Percentiles rank a stretch among this genome's conserved stretches.
Evolutionary conservation across 1,284 basidiomycete genomes (phyloP).

Genomic region (Trametes polyzona): DNA sequence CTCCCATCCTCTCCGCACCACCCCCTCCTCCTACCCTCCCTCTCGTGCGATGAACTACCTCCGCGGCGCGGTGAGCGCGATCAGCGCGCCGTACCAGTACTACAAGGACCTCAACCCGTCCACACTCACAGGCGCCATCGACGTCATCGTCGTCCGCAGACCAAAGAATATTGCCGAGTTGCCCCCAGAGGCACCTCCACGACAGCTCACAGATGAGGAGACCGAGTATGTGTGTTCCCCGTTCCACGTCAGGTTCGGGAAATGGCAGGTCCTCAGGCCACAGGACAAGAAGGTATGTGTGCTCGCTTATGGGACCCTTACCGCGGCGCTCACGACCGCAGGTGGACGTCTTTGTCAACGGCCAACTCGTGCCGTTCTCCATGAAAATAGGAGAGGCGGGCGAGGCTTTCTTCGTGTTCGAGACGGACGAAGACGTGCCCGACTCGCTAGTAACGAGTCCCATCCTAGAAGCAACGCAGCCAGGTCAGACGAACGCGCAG

Average conservation of each 20-base stretch:
- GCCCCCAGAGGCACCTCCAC: slow-evolving; percentile 8
- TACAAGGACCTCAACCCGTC: slow-evolving; percentile 90
- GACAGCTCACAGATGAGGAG: slow-evolving; percentile 51
- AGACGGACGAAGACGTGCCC: slow-evolving; percentile 94
- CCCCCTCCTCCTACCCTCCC: slow-evolving; percentile 7
- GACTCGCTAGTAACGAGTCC: slow-evolving; percentile 95
- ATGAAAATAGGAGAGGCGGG: slow-evolving; percentile 99
- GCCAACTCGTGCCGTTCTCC: slow-evolving; percentile 82
- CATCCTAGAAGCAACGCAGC: slow-evolving; percentile 68
- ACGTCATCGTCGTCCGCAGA: slow-evolving; percentile 91
- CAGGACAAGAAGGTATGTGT: slow-evolving; percentile 87
- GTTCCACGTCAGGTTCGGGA: slow-evolving; percentile 98
- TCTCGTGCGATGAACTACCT: slow-evolving; percentile 71
- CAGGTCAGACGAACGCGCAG: slow-evolving; percentile 40
- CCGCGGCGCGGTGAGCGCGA: slow-evolving; percentile 79
- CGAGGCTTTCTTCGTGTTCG: slow-evolving; percentile 98
- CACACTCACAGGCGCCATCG: slow-evolving; percentile 94
- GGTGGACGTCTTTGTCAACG: slow-evolving; percentile 87
- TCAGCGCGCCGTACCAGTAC: slow-evolving; percentile 82
- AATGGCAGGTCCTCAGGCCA: slow-evolving; percentile 94
- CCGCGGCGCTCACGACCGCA: slow-evolving; percentile 32
- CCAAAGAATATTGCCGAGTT: slow-evolving; percentile 39
- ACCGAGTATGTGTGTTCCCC: slow-evolving; percentile 89
- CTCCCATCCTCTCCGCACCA: slow-evolving; percentile 1
- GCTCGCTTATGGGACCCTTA: neutral